Evolutionary conservation across 352 stramenopile genomes (phyloP), one percentile per base, ranked within the genome.

Genomic region (Globisporangium orthogonon): DNA sequence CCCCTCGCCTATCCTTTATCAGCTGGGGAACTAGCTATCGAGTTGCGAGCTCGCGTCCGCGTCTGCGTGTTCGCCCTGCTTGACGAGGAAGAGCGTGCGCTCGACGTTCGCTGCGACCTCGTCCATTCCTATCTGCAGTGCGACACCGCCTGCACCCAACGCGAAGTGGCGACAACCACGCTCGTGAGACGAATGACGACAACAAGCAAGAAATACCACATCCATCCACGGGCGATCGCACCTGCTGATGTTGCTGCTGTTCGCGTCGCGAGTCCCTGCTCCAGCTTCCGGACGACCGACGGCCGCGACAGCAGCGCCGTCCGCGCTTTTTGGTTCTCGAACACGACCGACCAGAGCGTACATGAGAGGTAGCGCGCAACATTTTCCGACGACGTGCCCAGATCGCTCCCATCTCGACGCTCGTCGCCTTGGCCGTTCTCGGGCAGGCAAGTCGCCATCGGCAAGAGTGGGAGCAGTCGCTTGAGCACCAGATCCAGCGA

Each of bases 241-340:
- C 44, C 44, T 31, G 7, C 40, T 7, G 40, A 4, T 14, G 5
- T 17, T 1, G 2, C 40, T 43, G 39, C 10, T 5, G 39, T 43
- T 23, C 15, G 44, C 15, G 39, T 56, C 15, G 23, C 31, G 7
- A 73, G 11, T 9, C 75, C 14, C 61, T 73, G 57, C 30, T 80
- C 69, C 44, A 84, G 66, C 13, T 48, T 58, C 46, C 48, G 60
- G n/a, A 82, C 50, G 14, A 67, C 59, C 4, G 60, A 39, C 33
- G 70, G 67, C 41, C 47, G 65, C 2, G 67, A 58, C 17, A 76
- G 50, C 7, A 90, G 33, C 31, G 78, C 49, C 1, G 80, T 67
- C 11, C 76, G 66, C 2, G 78, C 74, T 48, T 83, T 78, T 40
- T 88, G 77, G 56, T 86, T 86, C 66, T 90, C 80, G 37, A 74